These are phyloP conservation scores for Naganishia cerealis DNA, from an alignment of 1,284 basidiomycete genomes.

Conservation along the genomic window DNA sequence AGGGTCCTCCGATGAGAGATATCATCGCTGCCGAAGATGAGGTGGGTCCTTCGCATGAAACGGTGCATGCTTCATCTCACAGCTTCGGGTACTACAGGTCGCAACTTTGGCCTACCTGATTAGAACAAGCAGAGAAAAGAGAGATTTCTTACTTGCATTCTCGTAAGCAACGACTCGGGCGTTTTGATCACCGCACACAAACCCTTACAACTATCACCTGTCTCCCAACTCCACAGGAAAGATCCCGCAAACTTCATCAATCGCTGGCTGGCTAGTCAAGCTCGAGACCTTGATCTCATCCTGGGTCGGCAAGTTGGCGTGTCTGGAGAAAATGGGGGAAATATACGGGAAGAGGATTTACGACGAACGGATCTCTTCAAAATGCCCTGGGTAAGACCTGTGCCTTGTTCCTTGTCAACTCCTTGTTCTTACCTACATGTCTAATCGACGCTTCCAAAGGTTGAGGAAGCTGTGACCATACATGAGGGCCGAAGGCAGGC, in stretches of 20 bases:
- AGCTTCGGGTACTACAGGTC: slow-evolving; percentile 59
- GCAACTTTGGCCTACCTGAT: slow-evolving; percentile 75
- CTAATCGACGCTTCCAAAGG: slow-evolving; percentile 14
- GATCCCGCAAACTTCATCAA: slow-evolving; percentile 81
- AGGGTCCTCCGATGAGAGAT: slow-evolving; percentile 64
- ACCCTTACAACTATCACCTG: neutral
- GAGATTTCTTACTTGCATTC: slow-evolving; percentile 81
- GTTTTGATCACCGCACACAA: neutral
- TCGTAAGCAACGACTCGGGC: slow-evolving; percentile 53
- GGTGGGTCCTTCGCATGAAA: slow-evolving; percentile 55
- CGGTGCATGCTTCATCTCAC: neutral
- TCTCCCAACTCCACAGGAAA: slow-evolving; percentile 46
- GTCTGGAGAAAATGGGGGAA: slow-evolving; percentile 56
- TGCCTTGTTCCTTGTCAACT: neutral
- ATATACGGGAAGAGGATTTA: slow-evolving; percentile 80
- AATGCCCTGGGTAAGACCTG: slow-evolving; percentile 69
- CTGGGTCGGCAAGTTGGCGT: slow-evolving; percentile 75
- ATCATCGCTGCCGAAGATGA: slow-evolving; percentile 82
- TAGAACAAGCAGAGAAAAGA: slow-evolving; percentile 79
- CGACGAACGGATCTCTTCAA: slow-evolving; percentile 84
- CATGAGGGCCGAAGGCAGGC: slow-evolving; percentile 43
- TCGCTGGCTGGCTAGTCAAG: slow-evolving; percentile 86
- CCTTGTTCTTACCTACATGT: neutral
- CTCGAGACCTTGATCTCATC: slow-evolving; percentile 81
- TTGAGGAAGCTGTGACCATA: slow-evolving; percentile 53